Base-by-base conservation (phyloP, 495 filamentous ascomycete genomes). In the Ramalina intermedia region DNA sequence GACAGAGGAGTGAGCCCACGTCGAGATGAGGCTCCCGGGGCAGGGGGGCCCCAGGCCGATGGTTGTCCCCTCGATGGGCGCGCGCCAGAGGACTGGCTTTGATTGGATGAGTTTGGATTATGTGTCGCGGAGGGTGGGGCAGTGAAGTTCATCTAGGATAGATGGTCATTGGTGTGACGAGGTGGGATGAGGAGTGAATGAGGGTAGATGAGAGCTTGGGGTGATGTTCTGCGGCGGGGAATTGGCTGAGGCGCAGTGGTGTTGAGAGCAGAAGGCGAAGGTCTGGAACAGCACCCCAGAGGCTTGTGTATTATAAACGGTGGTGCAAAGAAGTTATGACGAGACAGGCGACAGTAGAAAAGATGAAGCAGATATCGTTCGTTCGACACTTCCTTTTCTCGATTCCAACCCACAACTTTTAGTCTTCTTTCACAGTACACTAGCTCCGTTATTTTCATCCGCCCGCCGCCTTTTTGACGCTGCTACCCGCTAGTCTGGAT, bases 101-200 rank as follows among this genome's bases (percentile, higher is more conserved):
- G 68, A 69, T 69, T 69, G 66, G 74, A 71, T 73, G 70, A 69
- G 69, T 70, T 76, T 65, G 74, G 75, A 68, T 78, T 73, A 67
- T 73, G 72, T 66, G 72, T 68, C 68, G 69, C 70, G 72, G 72
- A 71, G 64, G 69, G 69, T 69, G 74, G 71, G 67, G 73, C 69
- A 71, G 71, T 72, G 69, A 73, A 74, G 72, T 67, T 78, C 75
- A 78, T 78, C 73, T 76, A 76, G 71, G 72, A 74, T 71, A 71
- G 66, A 65, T 68, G 65, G 73, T 70, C 72, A 75, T 75, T 74
- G 71, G 73, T 70, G 41, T 20, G 11, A 36, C 37, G 23, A 24
- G 41, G 8, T 38, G 20, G 17, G 27, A 39, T 13, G n/a, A 37
- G 48, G 51, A 41, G 24, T 35, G 26, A 41, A 23, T 36, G 23